Evolutionary conservation across 2,329 filamentous ascomycete species (phyloP), one percentile per base, ranked within the genome.

Genomic region (Cladorrhinum sp.): DNA sequence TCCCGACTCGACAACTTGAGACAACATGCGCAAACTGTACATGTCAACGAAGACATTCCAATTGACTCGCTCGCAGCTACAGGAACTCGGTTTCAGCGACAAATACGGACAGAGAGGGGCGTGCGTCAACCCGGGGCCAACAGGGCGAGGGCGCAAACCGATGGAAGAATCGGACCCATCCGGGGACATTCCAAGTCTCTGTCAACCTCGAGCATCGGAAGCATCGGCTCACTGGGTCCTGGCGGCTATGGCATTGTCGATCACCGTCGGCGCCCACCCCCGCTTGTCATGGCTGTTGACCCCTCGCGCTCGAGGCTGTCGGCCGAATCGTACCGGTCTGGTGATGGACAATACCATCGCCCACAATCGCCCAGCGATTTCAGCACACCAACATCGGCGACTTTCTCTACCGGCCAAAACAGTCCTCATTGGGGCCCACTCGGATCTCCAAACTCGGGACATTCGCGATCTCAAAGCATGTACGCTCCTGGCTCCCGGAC

Each of bases 1-100:
- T 98, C 95, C 9, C 86, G 94, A 54, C 83, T 98, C 51, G 94
- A 99, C 74, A 99, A 99, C 72, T 79, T 99, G 56, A 87, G 95
- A 62, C 95, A 99, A 73, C 95, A 99, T 80, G 95, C 95, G 50
- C 93, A 97, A 74, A 98, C 95, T 0, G 95, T 99, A 1, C 95
- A 99, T 73, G 90, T 96, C 61, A 97, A 98, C 73, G 95, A 98
- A 73, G 92, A 97, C 60, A 99, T 99, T 33, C 95, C 95, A 2
- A 87, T 88, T 46, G 92, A 97, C 73, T 98, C 95, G 1, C 83
- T 98, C 20, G 95, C 95, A 16, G 95, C 94, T 3, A 95, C 91
- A 1, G 92, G 93, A 23, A 96, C 93, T 8, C 84, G 94, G 42
- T 97, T 96, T 69, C 94, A 97, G 70, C 85, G 94, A 64, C 93